phyloP scores from a whole-genome alignment of 495 filamentous ascomycete genomes.

The Hypoxylon fragiforme region DNA sequence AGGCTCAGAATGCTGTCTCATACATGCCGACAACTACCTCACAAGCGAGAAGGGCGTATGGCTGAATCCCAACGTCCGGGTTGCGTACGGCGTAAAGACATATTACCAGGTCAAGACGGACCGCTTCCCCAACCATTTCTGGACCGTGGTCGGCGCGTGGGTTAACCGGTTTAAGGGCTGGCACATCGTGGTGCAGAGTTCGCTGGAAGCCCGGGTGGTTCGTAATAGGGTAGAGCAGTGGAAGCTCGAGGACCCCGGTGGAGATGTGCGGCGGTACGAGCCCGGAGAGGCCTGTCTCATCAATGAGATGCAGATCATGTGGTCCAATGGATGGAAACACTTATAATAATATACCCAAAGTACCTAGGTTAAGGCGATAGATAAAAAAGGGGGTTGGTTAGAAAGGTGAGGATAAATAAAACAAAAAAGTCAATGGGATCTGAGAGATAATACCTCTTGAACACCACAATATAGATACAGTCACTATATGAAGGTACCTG shows the following conservation, averaged over 20 bases:
- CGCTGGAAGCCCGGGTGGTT: constrained; percentile 45
- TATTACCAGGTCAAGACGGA: constrained; percentile 57
- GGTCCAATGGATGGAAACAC: constrained; percentile 76
- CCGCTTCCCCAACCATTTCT: constrained; percentile 37
- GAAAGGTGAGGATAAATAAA: background rate
- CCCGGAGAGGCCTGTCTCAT: constrained; percentile 69
- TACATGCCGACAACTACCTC: constrained; percentile 73
- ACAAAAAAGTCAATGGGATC: constrained; percentile 1
- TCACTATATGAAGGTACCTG: background rate
- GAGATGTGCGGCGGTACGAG: constrained; percentile 48
- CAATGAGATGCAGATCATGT: constrained; percentile 84
- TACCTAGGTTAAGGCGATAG: background rate
- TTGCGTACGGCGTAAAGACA: constrained; percentile 65
- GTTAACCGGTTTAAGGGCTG: constrained; percentile 60
- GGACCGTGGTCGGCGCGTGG: constrained; percentile 51
- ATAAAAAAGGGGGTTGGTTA: constrained; percentile 13
- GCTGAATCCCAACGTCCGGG: constrained; percentile 77
- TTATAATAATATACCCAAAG: constrained; percentile 53
- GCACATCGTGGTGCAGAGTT: constrained; percentile 40
- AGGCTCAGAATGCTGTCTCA: constrained; percentile 80
- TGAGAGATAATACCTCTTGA: background rate
- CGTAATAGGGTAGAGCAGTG: constrained; percentile 47
- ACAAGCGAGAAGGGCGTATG: constrained; percentile 63
- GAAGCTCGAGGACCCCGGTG: constrained; percentile 39
- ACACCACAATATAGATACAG: background rate